A percentile compares a stretch with the other conserved stretches of the same genome.
phyloP scores from a whole-genome alignment of 1,139 yeast species.

The Barnettozyma hawaiiensis region DNA sequence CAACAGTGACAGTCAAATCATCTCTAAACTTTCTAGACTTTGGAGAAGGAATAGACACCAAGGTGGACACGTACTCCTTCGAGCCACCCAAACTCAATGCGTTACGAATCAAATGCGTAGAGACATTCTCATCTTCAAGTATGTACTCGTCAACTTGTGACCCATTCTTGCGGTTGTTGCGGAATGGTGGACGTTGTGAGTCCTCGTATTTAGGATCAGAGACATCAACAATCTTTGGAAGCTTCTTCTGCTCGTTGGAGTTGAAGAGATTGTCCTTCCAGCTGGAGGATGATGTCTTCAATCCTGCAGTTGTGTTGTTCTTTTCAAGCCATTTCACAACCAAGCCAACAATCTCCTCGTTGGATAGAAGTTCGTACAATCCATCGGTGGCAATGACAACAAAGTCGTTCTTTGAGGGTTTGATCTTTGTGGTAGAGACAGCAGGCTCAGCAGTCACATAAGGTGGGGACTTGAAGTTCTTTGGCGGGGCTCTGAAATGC shows the following conservation, averaged over 20 bases:
- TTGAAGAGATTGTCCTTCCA: constrained; percentile 21
- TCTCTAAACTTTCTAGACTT: constrained; percentile 89
- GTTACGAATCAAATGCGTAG: constrained; percentile 89
- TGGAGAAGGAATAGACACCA: constrained; percentile 91
- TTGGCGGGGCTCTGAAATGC: constrained; percentile 80
- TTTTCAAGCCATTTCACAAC: constrained; percentile 93
- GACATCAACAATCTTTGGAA: constrained; percentile 60
- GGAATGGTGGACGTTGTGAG: constrained; percentile 51
- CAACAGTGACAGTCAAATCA: constrained; percentile 92
- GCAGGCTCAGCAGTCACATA: constrained; percentile 97
- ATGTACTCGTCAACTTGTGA: constrained; percentile 40
- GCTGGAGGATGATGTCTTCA: constrained; percentile 16
- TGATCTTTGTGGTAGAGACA: constrained; percentile 72
- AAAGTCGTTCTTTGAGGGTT: constrained; percentile 71
- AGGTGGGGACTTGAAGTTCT: constrained; percentile 82
- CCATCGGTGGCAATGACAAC: constrained; percentile 95
- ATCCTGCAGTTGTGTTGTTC: constrained; percentile 43
- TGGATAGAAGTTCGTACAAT: constrained; percentile 81
- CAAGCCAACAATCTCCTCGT: constrained; percentile 86
- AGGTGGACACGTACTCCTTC: constrained; percentile 78
- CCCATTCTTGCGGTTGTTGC: constrained; percentile 33
- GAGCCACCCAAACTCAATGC: constrained; percentile 89
- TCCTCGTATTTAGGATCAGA: constrained; percentile 51
- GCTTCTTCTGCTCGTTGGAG: constrained; percentile 38
- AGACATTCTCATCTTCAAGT: constrained; percentile 77